Evolutionary conservation across 1,139 yeast genomes (phyloP), one percentile per base, ranked within the genome.

Genomic region (Petasospora fabianii): DNA sequence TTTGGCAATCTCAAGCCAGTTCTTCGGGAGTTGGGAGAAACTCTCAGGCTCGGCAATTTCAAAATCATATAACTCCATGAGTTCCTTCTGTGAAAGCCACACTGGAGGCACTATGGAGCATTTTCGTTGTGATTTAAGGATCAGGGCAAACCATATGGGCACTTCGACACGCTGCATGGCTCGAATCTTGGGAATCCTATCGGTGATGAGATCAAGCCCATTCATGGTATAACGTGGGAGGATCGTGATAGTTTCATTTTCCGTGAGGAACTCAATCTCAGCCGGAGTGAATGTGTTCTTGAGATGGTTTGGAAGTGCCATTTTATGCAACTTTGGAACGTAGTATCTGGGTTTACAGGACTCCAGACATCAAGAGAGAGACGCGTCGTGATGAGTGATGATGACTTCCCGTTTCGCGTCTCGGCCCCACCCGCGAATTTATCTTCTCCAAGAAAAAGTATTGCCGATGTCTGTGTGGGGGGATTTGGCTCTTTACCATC

Each of bases 61-160:
- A 44, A 76, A 81, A 11, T 84, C 88, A 51, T 84, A 78, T 38
- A 73, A 70, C 6, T 68, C 69, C 43, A 74, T 73, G 41, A 92
- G 61, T 41, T 66, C 68, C n/a, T 67, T 65, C 37, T 75, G 62
- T 13, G 71, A 73, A n/a, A 92, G 69, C 99, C 99, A 92, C 3
- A 68, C 71, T 0, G 99, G 99, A 10, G 90, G 82, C 6, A 88
- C 80, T 4, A 92, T 80, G 46, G 81, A 82, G 60, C 97, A 87
- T 51, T 90, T 82, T 36, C 80, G 82, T 59, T 92, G 97, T 33
- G 83, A 78, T 55, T 87, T 87, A 39, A 92, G 66, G 14, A 90
- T 68, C 12, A 88, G 60, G 0, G 97, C 97, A 18, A 86, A 68
- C 98, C 98, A 92, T 4, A 92, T 51, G 0, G 97, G 96, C 0